A percentile compares a stretch with the other conserved stretches of the same genome.
Conservation (phyloP, 2,329 filamentous ascomycete genomes). For the Rhynchosporium secalis region DNA sequence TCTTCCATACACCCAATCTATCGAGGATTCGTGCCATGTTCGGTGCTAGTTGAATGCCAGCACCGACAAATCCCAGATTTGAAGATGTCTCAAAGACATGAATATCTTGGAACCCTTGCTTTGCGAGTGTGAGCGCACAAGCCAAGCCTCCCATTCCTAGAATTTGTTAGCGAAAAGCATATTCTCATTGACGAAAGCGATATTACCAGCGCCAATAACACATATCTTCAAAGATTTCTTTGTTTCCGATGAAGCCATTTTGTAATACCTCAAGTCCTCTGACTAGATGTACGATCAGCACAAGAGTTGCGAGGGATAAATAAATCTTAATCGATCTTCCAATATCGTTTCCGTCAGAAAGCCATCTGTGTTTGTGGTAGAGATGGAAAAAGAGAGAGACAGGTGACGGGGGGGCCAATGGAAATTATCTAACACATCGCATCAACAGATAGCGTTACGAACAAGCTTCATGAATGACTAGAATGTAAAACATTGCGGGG, state of each 20-base stretch:
- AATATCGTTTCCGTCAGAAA: background rate
- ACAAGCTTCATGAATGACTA: too few relatives aligned
- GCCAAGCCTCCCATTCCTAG: constrained; percentile 78
- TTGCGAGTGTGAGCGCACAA: constrained; percentile 70
- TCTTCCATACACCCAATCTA: constrained; percentile 68
- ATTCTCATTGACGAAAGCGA: background rate
- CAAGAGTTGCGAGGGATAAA: background rate
- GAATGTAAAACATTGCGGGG: too few relatives aligned
- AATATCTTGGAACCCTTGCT: constrained; percentile 72
- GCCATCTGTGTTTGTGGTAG: background rate
- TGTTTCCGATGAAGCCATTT: constrained; percentile 1
- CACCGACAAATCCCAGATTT: constrained; percentile 77
- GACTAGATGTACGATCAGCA: background rate
- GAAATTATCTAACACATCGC: too few relatives aligned
- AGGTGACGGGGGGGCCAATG: too few relatives aligned
- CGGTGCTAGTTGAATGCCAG: constrained; percentile 80
- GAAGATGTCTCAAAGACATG: constrained; percentile 73
- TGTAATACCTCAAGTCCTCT: background rate
- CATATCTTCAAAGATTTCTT: constrained; percentile 10
- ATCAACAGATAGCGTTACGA: too few relatives aligned
- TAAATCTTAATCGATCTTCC: background rate
- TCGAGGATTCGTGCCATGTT: constrained; percentile 80
- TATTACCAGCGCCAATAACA: constrained; percentile 20
- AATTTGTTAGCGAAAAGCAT: constrained; percentile 6
- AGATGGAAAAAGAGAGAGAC: too few relatives aligned